These are phyloP conservation scores for Aspergillus quadricinctus DNA, from an alignment of 2,329 filamentous ascomycete genomes.

Conservation along the genomic window DNA sequence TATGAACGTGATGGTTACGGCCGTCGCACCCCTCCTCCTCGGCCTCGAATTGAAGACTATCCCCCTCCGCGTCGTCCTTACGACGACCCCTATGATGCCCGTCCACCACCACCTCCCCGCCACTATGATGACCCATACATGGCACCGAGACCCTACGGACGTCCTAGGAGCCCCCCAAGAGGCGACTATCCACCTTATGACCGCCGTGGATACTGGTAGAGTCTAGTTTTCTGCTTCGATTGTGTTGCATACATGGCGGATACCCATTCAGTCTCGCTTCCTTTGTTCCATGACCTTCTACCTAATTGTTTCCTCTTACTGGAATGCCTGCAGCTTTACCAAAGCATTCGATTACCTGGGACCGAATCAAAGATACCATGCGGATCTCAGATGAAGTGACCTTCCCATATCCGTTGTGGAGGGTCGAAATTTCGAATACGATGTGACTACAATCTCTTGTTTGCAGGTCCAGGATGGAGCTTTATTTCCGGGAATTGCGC, in stretches of 20 bases:
- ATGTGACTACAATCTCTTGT: background rate
- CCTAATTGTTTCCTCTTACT: conserved; percentile 3
- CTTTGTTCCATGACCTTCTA: conserved; percentile 1
- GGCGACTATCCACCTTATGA: conserved; percentile 41
- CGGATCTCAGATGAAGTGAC: background rate
- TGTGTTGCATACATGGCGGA: conserved; percentile 19
- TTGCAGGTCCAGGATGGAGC: conserved; percentile 3
- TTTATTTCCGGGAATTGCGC: conserved; percentile 49
- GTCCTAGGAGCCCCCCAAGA: conserved; percentile 41
- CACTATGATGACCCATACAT: conserved; percentile 59
- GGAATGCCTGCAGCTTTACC: background rate
- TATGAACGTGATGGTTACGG: conserved; percentile 75
- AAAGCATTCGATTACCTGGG: background rate
- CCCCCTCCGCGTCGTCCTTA: conserved; percentile 53
- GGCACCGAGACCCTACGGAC: conserved; percentile 51
- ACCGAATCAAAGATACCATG: background rate
- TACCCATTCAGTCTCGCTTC: conserved; percentile 17
- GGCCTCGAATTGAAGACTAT: conserved; percentile 76
- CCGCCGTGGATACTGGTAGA: conserved; percentile 44
- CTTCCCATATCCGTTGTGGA: background rate
- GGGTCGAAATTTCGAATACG: background rate
- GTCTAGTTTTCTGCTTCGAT: conserved; percentile 9
- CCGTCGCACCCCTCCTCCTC: conserved; percentile 77
- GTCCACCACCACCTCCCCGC: conserved; percentile 48
- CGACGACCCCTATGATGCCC: conserved; percentile 57